A percentile compares a stretch with the other conserved stretches of the same genome.
These are phyloP conservation scores for Globisporangium takayamanum DNA, from an alignment of 352 stramenopile genomes.

Conservation along the genomic window DNA sequence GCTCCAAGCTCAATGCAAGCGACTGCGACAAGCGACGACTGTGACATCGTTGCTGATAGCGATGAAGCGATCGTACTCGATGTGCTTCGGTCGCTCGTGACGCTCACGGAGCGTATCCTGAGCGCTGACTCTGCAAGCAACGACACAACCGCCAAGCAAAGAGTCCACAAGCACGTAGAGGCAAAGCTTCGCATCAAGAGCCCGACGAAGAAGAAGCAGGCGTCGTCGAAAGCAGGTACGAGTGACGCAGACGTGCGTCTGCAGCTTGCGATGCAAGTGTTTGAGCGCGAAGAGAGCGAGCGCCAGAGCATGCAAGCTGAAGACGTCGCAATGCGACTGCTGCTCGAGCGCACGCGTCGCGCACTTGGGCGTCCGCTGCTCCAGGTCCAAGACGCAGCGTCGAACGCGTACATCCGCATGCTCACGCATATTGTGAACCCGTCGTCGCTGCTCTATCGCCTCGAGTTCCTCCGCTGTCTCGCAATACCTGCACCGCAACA, in stretches of 20 bases:
- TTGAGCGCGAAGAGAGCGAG: conserved; percentile 44
- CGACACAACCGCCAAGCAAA: not conserved
- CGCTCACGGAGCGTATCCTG: conserved; percentile 14
- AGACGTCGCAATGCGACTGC: conserved; percentile 39
- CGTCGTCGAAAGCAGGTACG: not conserved
- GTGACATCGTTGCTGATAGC: not conserved
- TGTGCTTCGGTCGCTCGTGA: conserved; percentile 12
- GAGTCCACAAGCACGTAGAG: conserved; percentile 1
- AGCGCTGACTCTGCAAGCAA: not conserved
- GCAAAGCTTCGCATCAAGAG: not conserved
- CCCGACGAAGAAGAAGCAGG: conserved; percentile 9
- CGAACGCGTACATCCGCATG: conserved; percentile 42
- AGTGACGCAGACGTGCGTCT: conserved; percentile 7
- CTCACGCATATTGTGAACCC: conserved; percentile 49
- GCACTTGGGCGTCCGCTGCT: conserved; percentile 35
- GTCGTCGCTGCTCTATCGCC: conserved; percentile 32
- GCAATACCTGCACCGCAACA: conserved; percentile 27
- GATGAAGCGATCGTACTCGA: conserved; percentile 12
- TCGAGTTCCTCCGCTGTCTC: conserved; percentile 47
- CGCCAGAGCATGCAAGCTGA: conserved; percentile 35
- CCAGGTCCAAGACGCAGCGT: conserved; percentile 36
- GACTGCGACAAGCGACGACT: no score
- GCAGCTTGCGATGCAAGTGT: conserved; percentile 20
- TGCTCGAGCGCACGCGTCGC: conserved; percentile 37
- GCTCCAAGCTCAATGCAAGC: no score